Evolutionary conservation across 257 asterid genomes (phyloP), one percentile per base, ranked within the genome.

Genomic region (Anisodus tanguticus): DNA sequence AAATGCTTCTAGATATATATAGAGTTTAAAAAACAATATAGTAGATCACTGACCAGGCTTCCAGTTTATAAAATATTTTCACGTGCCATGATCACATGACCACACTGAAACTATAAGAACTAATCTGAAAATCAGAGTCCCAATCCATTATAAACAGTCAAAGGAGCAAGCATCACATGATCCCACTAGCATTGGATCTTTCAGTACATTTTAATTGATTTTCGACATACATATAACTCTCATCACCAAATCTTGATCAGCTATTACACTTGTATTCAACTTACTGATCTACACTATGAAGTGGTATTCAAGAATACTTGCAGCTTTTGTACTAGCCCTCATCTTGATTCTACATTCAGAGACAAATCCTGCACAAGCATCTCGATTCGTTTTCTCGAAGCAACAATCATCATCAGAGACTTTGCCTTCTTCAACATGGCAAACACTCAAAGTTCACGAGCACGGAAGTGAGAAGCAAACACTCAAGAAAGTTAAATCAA

Each of bases 161-260:
- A 88, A 86, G 62, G 4, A 41, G 6, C 45, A 41, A 41, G 45
- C 12, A 78, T 86, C 90, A 88, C 89, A 82, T 88, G 90, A 88
- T 88, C 89, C 88, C 89, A 68, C 83, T 16, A 8, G 9, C 63
- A 45, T 71, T 76, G 60, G 87, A 84, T 84, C 79, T 64, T 60
- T 15, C 59, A 47, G 81, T 41, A 4, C 2, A 60, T 22, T 49
- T 72, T 10, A 5, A 63, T 77, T 45, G 9, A 82, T 31, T 5
- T 31, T 37, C 82, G 77, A n/a, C 31, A 69, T 81, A 19, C 10
- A 17, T 72, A 81, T 84, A 87, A 51, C 72, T 81, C 54, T 31
- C 35, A 31, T 31, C 35, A 31, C 35, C 35, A 31, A 31, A 31
- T 1, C 58, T 71, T 45, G 59, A 19, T 47, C 39, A 45, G 15